Evolutionary conservation across 2,329 filamentous ascomycete species (phyloP).

Genomic region (Orbilia ellipsospora): DNA sequence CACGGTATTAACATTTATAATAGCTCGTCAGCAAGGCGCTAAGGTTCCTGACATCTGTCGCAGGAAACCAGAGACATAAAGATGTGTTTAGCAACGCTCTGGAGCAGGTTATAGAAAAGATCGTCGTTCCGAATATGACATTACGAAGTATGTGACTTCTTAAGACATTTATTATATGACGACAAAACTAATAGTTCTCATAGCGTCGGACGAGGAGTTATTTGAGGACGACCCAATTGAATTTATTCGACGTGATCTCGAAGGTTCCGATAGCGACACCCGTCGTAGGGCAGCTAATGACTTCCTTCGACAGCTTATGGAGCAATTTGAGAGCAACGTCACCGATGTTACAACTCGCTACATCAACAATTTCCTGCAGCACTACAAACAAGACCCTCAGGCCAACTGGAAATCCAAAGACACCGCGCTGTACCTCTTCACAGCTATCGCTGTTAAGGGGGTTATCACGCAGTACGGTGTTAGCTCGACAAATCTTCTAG

Average conservation of each 20-base stretch:
- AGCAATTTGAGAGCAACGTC: slow-evolving; percentile 85
- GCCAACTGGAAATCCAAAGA: slow-evolving; percentile 97
- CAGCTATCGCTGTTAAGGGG: slow-evolving; percentile 92
- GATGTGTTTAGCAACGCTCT: slow-evolving; percentile 86
- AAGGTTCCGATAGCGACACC: slow-evolving; percentile 96
- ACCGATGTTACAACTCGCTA: slow-evolving; percentile 89
- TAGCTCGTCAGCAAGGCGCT: slow-evolving; percentile 88
- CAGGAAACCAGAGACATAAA: slow-evolving; percentile 80
- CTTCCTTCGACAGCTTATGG: slow-evolving; percentile 87
- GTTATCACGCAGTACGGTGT: slow-evolving; percentile 85
- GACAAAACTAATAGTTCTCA: neutral
- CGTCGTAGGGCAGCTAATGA: slow-evolving; percentile 91
- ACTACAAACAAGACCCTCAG: slow-evolving; percentile 74
- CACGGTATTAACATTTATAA: neutral
- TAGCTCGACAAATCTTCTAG: slow-evolving; percentile 84
- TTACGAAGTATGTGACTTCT: slow-evolving; percentile 68
- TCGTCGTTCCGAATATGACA: slow-evolving; percentile 91
- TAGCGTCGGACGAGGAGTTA: slow-evolving; percentile 89
- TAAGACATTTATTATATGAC: slow-evolving; percentile 3
- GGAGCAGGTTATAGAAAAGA: slow-evolving; percentile 91
- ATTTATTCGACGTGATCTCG: slow-evolving; percentile 92
- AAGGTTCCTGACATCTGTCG: slow-evolving; percentile 92
- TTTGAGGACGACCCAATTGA: slow-evolving; percentile 99
- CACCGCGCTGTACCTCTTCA: slow-evolving; percentile 95
- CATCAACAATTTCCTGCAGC: slow-evolving; percentile 81